These are phyloP conservation scores for Citrus unshiu DNA, from an alignment of 345 rosid species.

Conservation along the genomic window DNA sequence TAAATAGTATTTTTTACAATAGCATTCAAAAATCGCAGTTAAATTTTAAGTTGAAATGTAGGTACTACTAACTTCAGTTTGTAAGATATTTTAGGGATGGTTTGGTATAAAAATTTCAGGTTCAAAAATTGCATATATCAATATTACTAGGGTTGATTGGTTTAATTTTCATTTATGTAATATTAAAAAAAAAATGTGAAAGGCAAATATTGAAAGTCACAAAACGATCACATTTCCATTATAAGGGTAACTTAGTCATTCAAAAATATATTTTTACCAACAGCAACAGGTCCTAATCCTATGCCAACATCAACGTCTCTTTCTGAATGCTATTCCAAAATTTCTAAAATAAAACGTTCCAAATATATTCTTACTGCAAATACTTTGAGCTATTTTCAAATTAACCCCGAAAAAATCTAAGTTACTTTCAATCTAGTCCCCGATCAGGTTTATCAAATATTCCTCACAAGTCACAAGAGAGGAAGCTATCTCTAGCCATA, in stretches of 20 bases:
- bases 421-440: background rate
- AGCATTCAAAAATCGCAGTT: too few species aligned
- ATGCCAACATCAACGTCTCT: constrained; percentile 2
- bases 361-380: background rate
- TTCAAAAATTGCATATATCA: too few species aligned
- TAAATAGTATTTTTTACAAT: too few species aligned
- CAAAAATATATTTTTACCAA: background rate
- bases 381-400: background rate
- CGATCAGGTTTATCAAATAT: background rate
- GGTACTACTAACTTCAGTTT: too few species aligned
- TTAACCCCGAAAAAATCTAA: background rate
- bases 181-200: too few species aligned
- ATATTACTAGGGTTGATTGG: too few species aligned
- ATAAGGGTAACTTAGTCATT: background rate
- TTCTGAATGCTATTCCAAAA: background rate
- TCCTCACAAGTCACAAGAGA: background rate
- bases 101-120: too few species aligned
- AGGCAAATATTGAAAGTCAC: background rate
- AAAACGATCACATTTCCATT: background rate
- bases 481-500: background rate
- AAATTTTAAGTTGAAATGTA: too few species aligned
- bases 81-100: too few species aligned
- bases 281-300: background rate
- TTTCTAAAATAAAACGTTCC: background rate
- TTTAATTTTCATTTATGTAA: too few species aligned